Evolutionary conservation across 192 early-diverging fungal species (phyloP), one percentile per base, ranked within the genome.

Genomic region (Coemansia biformis): DNA sequence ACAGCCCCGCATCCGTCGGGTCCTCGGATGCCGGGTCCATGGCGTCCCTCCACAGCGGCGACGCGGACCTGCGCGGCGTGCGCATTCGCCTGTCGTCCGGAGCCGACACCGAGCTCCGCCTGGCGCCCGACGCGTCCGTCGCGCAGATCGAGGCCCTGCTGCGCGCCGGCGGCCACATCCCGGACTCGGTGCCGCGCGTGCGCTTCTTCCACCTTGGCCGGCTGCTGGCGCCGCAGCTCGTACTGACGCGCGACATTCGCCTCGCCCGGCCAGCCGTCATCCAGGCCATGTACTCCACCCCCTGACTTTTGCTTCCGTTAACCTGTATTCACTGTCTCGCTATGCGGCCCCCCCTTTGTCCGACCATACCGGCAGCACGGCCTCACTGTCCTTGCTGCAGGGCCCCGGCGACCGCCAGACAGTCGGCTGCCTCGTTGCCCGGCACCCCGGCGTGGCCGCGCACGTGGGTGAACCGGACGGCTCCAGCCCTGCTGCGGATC

Each of bases 381-480:
- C n/a, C n/a, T 21, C 21, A 3, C n/a, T 29, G 21, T 9, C 41
- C 8, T 21, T 12, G 21, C 49, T 8, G 14, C 23, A 29, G 29
- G 22, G 87, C 83, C n/a, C 91, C 92, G 8, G 49, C 32, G 8
- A 83, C 83, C 4, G 92, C 92, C 18, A 96, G 63, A 30, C 29
- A 31, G 57, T 93, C 91, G 0, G 92, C 92, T 45, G 50, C 76
- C 51, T 91, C 89, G 63, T 93, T 96, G 21, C 86, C 91, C 14
- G 60, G 41, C 13, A 77, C 50, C 15, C 90, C 90, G 3, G 47
- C 18, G 60, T 96, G 91, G 2, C 78, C 91, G 12, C 43, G 74
- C 15, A 96, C 90, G 42, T 90, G 78, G 1, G 57, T 53, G 68
- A 82, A 64, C 9, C 47, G 5, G 13, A 59, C 15, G 4, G 51